phyloP scores from a whole-genome alignment of 371 early-diverging fungal genomes.

The Rhizomucor pusillus region DNA sequence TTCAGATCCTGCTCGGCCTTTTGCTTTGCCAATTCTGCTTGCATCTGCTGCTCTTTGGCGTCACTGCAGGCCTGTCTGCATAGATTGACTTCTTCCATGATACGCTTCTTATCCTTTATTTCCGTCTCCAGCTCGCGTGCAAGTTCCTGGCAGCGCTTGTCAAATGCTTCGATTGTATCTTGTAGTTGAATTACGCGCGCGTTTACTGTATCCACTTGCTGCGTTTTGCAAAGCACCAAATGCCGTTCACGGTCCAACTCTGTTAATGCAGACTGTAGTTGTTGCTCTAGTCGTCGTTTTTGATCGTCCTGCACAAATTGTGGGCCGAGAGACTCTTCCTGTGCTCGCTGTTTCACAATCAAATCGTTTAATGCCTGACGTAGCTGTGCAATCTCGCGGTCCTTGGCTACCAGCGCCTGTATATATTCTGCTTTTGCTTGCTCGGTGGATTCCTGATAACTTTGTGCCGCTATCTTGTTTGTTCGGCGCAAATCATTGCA shows the following conservation, averaged over 20 bases:
- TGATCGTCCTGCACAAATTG: constrained; percentile 3
- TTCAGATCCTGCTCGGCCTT: constrained; percentile 5
- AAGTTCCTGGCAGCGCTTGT: constrained; percentile 18
- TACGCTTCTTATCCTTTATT: constrained; percentile 23
- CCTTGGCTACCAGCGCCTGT: constrained; percentile 12
- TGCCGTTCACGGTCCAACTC: constrained; percentile 39
- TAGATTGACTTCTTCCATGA: constrained; percentile 31
- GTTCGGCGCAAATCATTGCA: constrained; percentile 29
- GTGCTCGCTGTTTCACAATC: background rate
- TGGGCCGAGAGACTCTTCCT: constrained; percentile 2
- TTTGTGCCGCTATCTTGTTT: constrained; percentile 22
- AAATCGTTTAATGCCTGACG: background rate
- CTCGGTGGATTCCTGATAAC: constrained; percentile 23
- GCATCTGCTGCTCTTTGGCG: constrained; percentile 33
- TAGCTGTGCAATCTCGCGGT: constrained; percentile 9
- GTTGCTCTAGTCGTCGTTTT: constrained; percentile 37
- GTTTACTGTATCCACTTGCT: constrained; percentile 29
- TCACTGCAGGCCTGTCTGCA: constrained; percentile 22
- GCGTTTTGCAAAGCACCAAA: constrained; percentile 20
- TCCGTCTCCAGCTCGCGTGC: constrained; percentile 24
- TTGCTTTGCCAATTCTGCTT: constrained; percentile 24
- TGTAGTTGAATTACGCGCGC: constrained; percentile 33
- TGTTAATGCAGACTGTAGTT: constrained; percentile 36
- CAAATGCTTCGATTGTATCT: constrained; percentile 3
- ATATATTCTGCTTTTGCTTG: constrained; percentile 17